These are phyloP conservation scores for Hyaloscypha variabilis DNA, from an alignment of 495 filamentous ascomycete species.

Conservation along the genomic window DNA sequence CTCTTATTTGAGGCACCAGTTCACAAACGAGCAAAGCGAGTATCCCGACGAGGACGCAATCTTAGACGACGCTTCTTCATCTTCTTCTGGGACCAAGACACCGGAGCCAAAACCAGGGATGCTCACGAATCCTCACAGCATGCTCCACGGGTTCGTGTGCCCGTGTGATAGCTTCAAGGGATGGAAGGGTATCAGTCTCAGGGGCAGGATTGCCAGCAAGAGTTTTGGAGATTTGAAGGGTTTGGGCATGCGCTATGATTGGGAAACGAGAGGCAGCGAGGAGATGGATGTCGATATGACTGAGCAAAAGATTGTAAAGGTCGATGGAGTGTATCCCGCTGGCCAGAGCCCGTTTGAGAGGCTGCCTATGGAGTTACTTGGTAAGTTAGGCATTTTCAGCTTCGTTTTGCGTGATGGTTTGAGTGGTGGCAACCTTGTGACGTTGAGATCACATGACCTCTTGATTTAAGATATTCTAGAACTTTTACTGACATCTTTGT, in stretches of 20 bases:
- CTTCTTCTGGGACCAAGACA: constrained; percentile 24
- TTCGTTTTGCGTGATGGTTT: constrained; percentile 13
- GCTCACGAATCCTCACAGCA: constrained; percentile 18
- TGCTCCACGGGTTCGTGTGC: constrained; percentile 63
- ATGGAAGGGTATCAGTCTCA: constrained; percentile 71
- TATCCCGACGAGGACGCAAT: constrained; percentile 42
- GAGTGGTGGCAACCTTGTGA: not conserved
- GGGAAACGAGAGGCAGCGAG: constrained; percentile 41
- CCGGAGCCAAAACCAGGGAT: constrained; percentile 16
- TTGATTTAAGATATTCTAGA: not conserved
- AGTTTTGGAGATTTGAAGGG: constrained; percentile 70
- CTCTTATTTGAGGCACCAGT: constrained; percentile 50
- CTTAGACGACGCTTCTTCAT: constrained; percentile 35
- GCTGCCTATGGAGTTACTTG: constrained; percentile 70
- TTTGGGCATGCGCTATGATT: constrained; percentile 57
- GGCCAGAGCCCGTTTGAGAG: constrained; percentile 60
- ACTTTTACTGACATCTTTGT: constrained; percentile 29
- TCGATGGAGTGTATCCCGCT: constrained; percentile 33
- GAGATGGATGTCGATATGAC: constrained; percentile 30
- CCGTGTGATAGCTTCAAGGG: constrained; percentile 71
- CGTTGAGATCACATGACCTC: not conserved
- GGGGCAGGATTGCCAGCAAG: constrained; percentile 67
- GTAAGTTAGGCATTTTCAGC: constrained; percentile 50
- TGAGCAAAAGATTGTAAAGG: constrained; percentile 32
- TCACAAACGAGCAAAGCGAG: not conserved